Evolutionary conservation across 2,329 filamentous ascomycete genomes (phyloP).

Genomic region (Fusarium sp.): DNA sequence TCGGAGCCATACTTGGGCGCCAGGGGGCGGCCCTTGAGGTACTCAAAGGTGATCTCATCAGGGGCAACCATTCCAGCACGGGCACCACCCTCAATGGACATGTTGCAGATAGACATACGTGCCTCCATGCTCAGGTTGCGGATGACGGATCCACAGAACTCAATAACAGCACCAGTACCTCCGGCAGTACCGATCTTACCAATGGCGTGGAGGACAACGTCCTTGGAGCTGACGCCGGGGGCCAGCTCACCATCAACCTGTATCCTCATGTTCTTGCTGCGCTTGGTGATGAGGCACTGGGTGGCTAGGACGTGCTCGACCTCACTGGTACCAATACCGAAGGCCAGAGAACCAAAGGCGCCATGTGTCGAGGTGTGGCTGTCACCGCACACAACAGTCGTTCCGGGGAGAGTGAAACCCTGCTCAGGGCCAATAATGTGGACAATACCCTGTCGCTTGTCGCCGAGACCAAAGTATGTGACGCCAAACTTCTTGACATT

Average conservation of each 20-base stretch:
- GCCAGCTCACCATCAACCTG: conserved; percentile 92
- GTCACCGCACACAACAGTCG: conserved; percentile 97
- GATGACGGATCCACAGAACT: conserved; percentile 97
- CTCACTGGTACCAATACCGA: conserved; percentile 97
- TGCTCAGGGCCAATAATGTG: conserved; percentile 99
- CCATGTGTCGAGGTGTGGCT: conserved; percentile 98
- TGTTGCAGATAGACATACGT: conserved; percentile 99
- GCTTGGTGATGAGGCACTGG: conserved; percentile 92
- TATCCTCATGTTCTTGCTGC: conserved; percentile 99
- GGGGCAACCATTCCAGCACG: conserved; percentile 97
- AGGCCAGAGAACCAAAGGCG: conserved; percentile 93
- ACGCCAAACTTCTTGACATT: conserved; percentile 97
- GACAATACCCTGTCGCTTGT: conserved; percentile 98
- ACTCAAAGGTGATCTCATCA: conserved; percentile 94
- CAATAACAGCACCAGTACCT: conserved; percentile 94
- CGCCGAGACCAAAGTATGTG: conserved; percentile 96
- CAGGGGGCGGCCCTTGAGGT: conserved; percentile 91
- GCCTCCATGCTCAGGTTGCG: conserved; percentile 93
- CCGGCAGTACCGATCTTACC: conserved; percentile 95
- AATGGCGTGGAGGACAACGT: conserved; percentile 93
- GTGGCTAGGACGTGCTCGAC: conserved; percentile 98
- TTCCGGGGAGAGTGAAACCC: conserved; percentile 97
- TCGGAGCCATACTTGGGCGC: conserved; percentile 87
- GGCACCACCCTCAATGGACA: conserved; percentile 97
- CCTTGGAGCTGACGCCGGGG: conserved; percentile 95